These are phyloP conservation scores for Globisporangium nunn DNA, from an alignment of 352 stramenopile species.

Conservation along the genomic window DNA sequence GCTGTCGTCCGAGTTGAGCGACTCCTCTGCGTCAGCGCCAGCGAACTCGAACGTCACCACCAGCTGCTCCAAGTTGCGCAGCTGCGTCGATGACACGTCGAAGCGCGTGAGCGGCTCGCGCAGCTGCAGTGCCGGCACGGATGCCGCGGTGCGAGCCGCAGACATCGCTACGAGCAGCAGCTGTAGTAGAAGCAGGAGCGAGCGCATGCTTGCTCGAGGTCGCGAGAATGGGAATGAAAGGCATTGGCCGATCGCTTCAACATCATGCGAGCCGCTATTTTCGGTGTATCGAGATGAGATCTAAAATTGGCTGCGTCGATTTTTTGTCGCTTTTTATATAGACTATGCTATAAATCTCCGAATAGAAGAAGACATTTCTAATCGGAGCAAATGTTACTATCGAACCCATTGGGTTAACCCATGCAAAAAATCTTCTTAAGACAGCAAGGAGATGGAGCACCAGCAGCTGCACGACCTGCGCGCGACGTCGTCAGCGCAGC, in stretches of 20 bases:
- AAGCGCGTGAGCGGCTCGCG: conserved; percentile 8
- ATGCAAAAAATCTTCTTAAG: no score
- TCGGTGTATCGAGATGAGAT: no score
- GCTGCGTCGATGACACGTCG: conserved; percentile 3
- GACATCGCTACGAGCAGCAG: background rate
- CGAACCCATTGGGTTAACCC: no score
- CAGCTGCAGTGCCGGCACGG: conserved; percentile 1
- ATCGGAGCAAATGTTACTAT: no score
- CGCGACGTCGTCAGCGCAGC: conserved; percentile 4
- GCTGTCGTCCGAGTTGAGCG: conserved; percentile 10
- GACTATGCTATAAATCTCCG: no score
- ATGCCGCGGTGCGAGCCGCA: background rate
- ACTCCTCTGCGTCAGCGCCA: conserved; percentile 4
- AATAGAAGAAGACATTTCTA: no score
- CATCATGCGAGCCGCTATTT: no score
- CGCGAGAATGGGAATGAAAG: background rate
- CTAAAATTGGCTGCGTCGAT: no score
- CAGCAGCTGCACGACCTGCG: background rate
- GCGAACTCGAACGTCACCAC: conserved; percentile 24
- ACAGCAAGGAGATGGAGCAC: background rate
- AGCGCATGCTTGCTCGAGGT: background rate
- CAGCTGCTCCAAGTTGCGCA: conserved; percentile 28
- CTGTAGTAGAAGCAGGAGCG: background rate
- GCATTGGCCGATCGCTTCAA: no score
- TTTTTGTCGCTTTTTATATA: no score